phyloP scores from a whole-genome alignment of 148 eudicot genomes.

The Rhododendron vialii region DNA sequence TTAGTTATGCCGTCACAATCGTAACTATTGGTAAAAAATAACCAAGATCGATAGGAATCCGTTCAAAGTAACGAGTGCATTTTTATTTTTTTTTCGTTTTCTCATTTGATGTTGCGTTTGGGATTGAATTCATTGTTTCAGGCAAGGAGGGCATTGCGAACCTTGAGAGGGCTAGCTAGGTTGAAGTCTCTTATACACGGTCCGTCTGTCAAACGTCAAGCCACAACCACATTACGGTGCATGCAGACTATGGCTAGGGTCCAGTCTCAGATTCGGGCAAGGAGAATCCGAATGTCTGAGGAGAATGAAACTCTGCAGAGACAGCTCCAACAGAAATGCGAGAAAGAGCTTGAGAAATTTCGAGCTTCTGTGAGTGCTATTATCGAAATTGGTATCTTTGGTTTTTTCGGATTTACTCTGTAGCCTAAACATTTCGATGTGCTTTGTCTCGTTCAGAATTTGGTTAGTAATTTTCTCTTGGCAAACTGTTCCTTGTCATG shows the following conservation, averaged over 20 bases:
- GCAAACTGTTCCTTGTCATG: neutral
- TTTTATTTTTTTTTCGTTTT: too few species aligned
- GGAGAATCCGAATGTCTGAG: slow-evolving; percentile 66
- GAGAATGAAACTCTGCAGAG: slow-evolving; percentile 77
- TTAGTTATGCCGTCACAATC: neutral
- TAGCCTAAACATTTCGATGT: neutral
- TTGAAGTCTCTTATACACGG: slow-evolving; percentile 69
- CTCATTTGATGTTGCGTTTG: neutral
- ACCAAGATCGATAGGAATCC: neutral
- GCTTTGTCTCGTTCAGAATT: neutral
- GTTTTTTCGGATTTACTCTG: neutral
- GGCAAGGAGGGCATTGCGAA: slow-evolving; percentile 85
- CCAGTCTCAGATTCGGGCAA: slow-evolving; percentile 67
- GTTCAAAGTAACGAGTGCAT: neutral
- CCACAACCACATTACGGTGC: slow-evolving; percentile 63
- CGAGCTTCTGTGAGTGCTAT: slow-evolving; percentile 43
- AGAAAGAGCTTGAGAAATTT: slow-evolving; percentile 62
- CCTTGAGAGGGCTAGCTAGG: slow-evolving; percentile 81
- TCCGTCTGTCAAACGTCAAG: slow-evolving; percentile 82
- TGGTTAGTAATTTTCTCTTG: neutral
- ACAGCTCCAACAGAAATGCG: slow-evolving; percentile 70
- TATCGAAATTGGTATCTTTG: neutral
- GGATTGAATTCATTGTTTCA: slow-evolving; percentile 13
- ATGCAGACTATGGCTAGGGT: slow-evolving; percentile 83
- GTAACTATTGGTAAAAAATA: neutral